phyloP scores from a whole-genome alignment of 225 moss, liverwort and hornwort genomes.

The Antitrichia curtipendula region DNA sequence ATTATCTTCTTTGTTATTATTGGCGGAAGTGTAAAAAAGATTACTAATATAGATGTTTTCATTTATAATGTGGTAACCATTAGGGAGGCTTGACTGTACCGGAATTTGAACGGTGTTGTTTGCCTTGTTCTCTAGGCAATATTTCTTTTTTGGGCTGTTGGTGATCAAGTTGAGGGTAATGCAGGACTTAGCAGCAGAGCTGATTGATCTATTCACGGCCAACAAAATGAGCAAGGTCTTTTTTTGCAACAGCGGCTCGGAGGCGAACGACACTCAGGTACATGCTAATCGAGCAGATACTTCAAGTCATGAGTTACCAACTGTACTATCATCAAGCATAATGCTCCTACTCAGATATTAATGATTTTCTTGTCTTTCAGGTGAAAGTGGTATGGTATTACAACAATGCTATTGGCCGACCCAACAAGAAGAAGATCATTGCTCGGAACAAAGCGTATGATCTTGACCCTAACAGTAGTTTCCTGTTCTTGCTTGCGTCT shows the following conservation, averaged over 20 bases:
- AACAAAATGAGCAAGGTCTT: conserved; percentile 78
- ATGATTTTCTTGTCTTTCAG: conserved; percentile 6
- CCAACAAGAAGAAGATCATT: conserved; percentile 85
- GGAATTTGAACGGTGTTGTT: neutral
- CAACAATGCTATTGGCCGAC: conserved; percentile 85
- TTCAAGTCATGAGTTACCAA: neutral
- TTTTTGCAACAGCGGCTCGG: conserved; percentile 93
- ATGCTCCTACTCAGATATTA: neutral
- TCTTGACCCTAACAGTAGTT: neutral
- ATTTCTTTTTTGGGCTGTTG: neutral
- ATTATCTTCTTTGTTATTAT: neutral
- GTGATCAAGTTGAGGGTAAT: neutral
- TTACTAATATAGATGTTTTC: neutral
- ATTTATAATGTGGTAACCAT: neutral
- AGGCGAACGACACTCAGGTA: conserved; percentile 96
- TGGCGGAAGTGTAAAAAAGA: neutral
- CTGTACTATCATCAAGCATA: neutral
- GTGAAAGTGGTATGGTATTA: conserved; percentile 99
- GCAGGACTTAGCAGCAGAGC: conserved; percentile 65
- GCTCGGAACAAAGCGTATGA: conserved; percentile 71
- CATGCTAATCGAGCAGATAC: neutral
- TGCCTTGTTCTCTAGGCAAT: neutral
- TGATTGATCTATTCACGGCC: conserved; percentile 63
- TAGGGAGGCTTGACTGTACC: neutral
- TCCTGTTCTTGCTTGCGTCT: neutral